These are phyloP conservation scores for Lignosus rhinocerotis DNA, from an alignment of 1,284 basidiomycete genomes.

Conservation along the genomic window DNA sequence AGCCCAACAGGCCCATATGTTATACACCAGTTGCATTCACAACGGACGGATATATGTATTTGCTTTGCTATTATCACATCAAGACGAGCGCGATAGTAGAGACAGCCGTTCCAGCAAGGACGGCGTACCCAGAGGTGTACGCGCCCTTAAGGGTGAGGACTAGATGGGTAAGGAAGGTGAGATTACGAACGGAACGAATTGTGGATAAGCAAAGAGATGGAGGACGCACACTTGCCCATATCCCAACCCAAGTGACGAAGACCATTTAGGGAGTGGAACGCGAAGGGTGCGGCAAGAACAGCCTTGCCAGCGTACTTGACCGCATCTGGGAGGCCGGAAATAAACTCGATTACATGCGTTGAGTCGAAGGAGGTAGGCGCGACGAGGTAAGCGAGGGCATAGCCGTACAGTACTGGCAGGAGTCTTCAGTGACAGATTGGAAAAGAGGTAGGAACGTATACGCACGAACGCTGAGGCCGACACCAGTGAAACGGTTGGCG, in stretches of 20 bases:
- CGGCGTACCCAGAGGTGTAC: slow-evolving; percentile 80
- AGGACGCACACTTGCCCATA: slow-evolving; percentile 77
- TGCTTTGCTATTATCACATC: slow-evolving; percentile 23
- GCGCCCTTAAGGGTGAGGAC: slow-evolving; percentile 81
- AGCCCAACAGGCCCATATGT: no score
- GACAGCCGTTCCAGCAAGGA: slow-evolving; percentile 79
- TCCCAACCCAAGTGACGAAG: slow-evolving; percentile 94
- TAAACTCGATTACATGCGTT: slow-evolving; percentile 73
- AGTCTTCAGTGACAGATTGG: not conserved
- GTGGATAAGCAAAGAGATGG: not conserved
- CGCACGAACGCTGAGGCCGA: slow-evolving; percentile 75
- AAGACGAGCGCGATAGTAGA: slow-evolving; percentile 58
- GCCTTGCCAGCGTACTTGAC: slow-evolving; percentile 78
- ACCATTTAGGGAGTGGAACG: slow-evolving; percentile 92
- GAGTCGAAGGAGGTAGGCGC: slow-evolving; percentile 82
- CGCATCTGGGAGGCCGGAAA: slow-evolving; percentile 67
- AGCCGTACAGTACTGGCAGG: slow-evolving; percentile 80
- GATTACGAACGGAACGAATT: not conserved
- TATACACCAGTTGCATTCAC: not conserved
- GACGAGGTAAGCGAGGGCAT: slow-evolving; percentile 85
- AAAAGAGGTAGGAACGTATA: slow-evolving; percentile 26
- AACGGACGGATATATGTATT: not conserved
- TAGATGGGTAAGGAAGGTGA: slow-evolving; percentile 33
- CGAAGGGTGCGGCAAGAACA: slow-evolving; percentile 80
- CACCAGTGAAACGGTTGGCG: slow-evolving; percentile 84